Evolutionary conservation across 495 filamentous ascomycete genomes (phyloP).

Genomic region (Clavariopsis aquatica): DNA sequence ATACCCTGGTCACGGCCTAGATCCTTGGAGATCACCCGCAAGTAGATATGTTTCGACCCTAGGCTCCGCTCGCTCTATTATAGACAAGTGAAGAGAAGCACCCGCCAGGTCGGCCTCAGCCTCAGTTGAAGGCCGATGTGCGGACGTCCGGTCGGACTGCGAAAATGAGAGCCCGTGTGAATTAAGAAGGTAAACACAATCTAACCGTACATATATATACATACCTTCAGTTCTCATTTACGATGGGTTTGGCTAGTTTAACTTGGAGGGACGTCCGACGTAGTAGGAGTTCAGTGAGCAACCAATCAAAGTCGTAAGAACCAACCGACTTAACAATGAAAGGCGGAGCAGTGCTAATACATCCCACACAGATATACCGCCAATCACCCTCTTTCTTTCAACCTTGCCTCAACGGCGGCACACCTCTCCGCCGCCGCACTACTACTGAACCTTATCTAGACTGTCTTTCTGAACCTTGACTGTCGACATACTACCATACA

Average conservation of each 20-base stretch:
- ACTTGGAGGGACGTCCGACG: not conserved
- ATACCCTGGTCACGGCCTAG: constrained; percentile 10
- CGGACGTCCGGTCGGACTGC: constrained; percentile 15
- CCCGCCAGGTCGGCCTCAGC: not conserved
- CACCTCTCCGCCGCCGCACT: not conserved
- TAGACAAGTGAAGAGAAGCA: constrained; percentile 9
- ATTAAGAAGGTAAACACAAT: not conserved
- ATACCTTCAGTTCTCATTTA: not conserved
- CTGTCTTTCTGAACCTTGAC: not conserved
- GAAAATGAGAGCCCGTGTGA: not conserved
- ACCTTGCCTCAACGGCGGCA: not conserved
- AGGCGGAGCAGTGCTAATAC: constrained; percentile 2
- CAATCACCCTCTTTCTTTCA: not conserved
- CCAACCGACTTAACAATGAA: not conserved
- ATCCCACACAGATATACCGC: not conserved
- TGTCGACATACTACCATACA: too few species aligned
- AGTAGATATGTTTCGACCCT: not conserved
- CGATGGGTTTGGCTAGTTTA: not conserved
- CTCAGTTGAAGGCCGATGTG: constrained; percentile 15
- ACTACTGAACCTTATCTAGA: not conserved
- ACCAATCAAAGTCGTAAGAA: not conserved
- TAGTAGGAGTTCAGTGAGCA: not conserved
- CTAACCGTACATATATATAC: not conserved
- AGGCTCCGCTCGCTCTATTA: not conserved
- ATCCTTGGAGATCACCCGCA: constrained; percentile 25